Conservation (phyloP, 2,329 filamentous ascomycete species). For the Pseudodiploospora longispora region DNA sequence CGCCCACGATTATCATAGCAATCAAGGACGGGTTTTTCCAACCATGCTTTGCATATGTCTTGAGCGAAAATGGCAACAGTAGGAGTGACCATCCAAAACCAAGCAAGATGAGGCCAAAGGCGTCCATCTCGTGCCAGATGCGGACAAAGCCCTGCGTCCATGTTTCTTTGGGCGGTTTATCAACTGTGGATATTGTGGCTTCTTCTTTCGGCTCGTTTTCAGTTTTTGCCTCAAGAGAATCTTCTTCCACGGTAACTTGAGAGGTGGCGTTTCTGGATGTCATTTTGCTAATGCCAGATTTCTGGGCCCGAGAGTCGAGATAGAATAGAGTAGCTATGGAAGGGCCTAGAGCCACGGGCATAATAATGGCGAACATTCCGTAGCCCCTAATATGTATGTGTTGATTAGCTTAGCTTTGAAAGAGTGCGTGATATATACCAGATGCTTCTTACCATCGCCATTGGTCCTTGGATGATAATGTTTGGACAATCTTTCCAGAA, state of each 20-base stretch:
- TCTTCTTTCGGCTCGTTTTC: constrained; percentile 12
- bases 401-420: too few species aligned
- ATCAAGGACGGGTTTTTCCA: constrained; percentile 37
- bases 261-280: constrained; percentile 22
- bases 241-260: too few species aligned
- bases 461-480: not conserved
- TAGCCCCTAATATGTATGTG: constrained; percentile 29
- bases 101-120: constrained; percentile 36
- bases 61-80: constrained; percentile 58
- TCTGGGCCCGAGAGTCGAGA: constrained; percentile 50
- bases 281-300: constrained; percentile 35
- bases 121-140: constrained; percentile 35
- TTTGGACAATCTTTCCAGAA: not conserved
- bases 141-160: constrained; percentile 15
- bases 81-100: constrained; percentile 46
- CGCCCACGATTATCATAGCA: constrained; percentile 32
- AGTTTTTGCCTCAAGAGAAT: constrained; percentile 18
- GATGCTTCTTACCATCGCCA: not conserved
- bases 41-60: constrained; percentile 27
- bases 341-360: constrained; percentile 47
- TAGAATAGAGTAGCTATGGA: constrained; percentile 43
- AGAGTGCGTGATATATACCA: too few species aligned
- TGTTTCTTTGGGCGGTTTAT: constrained; percentile 10
- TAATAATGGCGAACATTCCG: constrained; percentile 52
- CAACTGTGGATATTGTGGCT: constrained; percentile 12